Conservation (phyloP, 345 rosid species). For the Eucalyptus melliodora region DNA sequence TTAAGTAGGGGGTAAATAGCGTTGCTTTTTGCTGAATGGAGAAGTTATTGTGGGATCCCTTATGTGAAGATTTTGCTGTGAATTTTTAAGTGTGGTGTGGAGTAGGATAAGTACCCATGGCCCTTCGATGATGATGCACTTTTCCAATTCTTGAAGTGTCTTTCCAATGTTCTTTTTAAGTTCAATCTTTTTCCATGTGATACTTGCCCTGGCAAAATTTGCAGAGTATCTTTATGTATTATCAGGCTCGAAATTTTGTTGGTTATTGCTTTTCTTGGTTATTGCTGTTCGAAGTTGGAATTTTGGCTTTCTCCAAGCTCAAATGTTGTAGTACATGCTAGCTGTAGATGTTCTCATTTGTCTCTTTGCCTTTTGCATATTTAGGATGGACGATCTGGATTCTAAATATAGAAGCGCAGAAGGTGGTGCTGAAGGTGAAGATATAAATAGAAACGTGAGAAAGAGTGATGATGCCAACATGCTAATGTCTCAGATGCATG, state of each 20-base stretch:
- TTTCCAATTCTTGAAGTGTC: not conserved
- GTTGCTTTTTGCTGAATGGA: not conserved
- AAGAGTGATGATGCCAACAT: conserved; percentile 25
- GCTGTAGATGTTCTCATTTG: not conserved
- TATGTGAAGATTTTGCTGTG: not conserved
- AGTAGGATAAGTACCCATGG: not conserved
- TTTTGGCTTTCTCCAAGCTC: not conserved
- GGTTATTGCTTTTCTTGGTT: not conserved
- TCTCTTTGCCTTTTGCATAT: not conserved
- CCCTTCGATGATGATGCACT: not conserved
- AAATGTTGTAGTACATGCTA: not conserved
- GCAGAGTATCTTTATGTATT: not conserved
- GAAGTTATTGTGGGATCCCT: not conserved
- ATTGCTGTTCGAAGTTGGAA: not conserved
- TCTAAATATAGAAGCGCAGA: conserved; percentile 14
- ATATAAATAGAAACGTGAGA: conserved; percentile 1
- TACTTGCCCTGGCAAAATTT: not conserved
- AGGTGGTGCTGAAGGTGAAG: conserved; percentile 3
- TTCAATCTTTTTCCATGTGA: not conserved
- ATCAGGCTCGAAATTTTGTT: not conserved
- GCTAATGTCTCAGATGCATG: conserved; percentile 75
- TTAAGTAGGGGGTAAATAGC: not conserved
- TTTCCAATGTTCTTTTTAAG: not conserved
- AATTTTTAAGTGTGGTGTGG: not conserved
- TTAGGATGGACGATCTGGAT: conserved; percentile 15